Evolutionary conservation across 140 eudicot genomes (phyloP).

Genomic region (Flaveria floridana): DNA sequence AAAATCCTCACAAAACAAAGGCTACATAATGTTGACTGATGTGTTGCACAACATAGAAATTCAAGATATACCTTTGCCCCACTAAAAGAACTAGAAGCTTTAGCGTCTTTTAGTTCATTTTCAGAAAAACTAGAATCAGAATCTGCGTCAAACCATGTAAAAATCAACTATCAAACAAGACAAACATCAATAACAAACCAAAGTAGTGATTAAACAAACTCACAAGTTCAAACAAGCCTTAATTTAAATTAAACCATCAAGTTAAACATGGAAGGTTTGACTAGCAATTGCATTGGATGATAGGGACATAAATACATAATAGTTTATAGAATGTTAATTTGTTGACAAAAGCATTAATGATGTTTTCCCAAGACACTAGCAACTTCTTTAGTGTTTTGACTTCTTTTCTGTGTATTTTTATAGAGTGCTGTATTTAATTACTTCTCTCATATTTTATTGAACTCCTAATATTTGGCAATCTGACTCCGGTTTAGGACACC

Average conservation of each 20-base stretch:
- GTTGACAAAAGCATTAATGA: not conserved
- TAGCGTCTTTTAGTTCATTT: constrained; percentile 43
- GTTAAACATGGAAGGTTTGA: constrained; percentile 6
- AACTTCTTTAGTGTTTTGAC: constrained; percentile 6
- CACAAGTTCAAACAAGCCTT: not conserved
- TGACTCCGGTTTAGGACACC: not conserved
- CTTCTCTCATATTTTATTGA: not conserved
- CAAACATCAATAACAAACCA: constrained; percentile 16
- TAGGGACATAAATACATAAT: not conserved
- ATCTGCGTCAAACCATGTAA: constrained; percentile 42
- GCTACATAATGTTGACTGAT: not conserved
- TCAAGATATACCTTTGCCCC: constrained; percentile 42
- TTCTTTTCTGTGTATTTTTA: not conserved
- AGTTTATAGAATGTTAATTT: not conserved
- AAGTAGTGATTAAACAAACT: not conserved
- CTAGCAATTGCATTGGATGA: not conserved
- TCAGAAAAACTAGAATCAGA: constrained; percentile 52
- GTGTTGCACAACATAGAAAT: constrained; percentile 1
- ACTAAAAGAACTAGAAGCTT: constrained; percentile 36
- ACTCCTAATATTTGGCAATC: constrained; percentile 17
- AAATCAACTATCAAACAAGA: constrained; percentile 19
- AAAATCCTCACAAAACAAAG: constrained; percentile 3
- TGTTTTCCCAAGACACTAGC: not conserved
- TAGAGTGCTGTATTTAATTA: not conserved
- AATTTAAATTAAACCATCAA: constrained; percentile 11